Base-by-base conservation (phyloP, 2,329 filamentous ascomycete species). In the Elsinoe batatas region DNA sequence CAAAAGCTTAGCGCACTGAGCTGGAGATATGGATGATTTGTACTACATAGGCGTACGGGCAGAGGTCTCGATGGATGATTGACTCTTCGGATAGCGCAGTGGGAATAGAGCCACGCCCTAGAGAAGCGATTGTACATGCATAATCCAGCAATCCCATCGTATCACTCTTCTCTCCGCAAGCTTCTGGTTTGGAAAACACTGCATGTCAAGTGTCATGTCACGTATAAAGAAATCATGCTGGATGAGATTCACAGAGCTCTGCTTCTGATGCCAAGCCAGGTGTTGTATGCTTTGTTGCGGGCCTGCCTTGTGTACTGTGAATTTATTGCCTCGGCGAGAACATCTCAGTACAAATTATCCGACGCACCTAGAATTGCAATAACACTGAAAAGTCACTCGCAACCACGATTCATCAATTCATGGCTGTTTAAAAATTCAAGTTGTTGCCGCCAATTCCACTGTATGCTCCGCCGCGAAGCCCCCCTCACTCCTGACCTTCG, bases 1-100 rank as follows among this genome's bases (percentile, higher is more conserved):
- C 30, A 11, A 17, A 33, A 15, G 5, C 12, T 26, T 38, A 68
- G 64, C 65, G 13, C 65, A 68, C 63, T 68, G 65, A 67, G 36
- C 15, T 33, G 36, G 17, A 32, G 32, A 17, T 11, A 36, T 20
- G 10, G 36, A 8, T 35, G 13, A 22, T 6, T 22, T 36, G 35
- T 44, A 36, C 32, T 13, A 49, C 15, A 13, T 13, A 35, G 44
- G 26, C 44, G 18, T 49, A 49, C 10, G 20, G 26, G 40, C 40
- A 44, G 26, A 44, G 40, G 40, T 44, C 40, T 42, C 38, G 10
- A 44, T 17, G 20, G 26, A 22, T 11, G 40, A 44, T 44, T 44
- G 40, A 44, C 10, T 44, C 26, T 22, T 38, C 15, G 30, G 20
- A 32, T 20, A 33, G 37, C 22, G 30, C n/a, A 40, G 20, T 50